phyloP scores from a whole-genome alignment of 352 stramenopile genomes.

The Phytophthora litchii region DNA sequence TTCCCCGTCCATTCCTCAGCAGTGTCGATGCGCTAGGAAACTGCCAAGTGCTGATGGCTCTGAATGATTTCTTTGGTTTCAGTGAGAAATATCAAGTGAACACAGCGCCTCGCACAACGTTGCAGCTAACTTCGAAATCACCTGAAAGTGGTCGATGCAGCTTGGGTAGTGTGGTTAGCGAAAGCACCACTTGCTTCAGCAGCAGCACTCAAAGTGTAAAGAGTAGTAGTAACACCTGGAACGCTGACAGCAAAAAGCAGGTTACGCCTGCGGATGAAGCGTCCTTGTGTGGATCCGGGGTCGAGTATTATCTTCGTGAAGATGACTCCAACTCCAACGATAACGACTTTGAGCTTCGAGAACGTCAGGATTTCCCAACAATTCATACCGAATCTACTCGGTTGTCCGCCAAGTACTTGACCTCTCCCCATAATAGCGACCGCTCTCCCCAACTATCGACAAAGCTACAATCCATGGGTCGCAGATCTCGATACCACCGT shows the following conservation, averaged over 20 bases:
- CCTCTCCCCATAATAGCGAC: background rate
- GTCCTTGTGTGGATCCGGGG: slow-evolving; percentile 4
- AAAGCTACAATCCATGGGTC: slow-evolving; percentile 10
- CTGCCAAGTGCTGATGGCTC: slow-evolving; percentile 49
- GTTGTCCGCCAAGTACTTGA: slow-evolving; percentile 1
- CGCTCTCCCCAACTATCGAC: background rate
- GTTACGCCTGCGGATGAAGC: slow-evolving; percentile 1
- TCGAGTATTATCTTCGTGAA: slow-evolving; percentile 29
- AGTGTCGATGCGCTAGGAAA: slow-evolving; percentile 41
- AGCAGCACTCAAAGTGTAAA: slow-evolving; percentile 18
- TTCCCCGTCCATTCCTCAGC: slow-evolving; percentile 54
- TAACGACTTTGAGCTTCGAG: slow-evolving; percentile 16
- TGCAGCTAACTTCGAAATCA: slow-evolving; percentile 15
- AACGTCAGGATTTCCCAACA: slow-evolving; percentile 4
- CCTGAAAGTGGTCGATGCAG: slow-evolving; percentile 11
- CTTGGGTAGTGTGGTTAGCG: slow-evolving; percentile 20
- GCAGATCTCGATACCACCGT: slow-evolving; percentile 26
- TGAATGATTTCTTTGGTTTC: slow-evolving; percentile 55
- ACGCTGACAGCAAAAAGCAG: background rate
- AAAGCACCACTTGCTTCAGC: slow-evolving; percentile 26
- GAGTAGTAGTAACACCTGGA: slow-evolving; percentile 9
- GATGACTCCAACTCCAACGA: slow-evolving; percentile 10
- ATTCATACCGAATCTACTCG: background rate
- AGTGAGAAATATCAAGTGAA: slow-evolving; percentile 36
- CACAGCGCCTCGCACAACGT: slow-evolving; percentile 4